Conservation (phyloP, 2,329 filamentous ascomycete genomes). For the Aspergillus sp. region DNA sequence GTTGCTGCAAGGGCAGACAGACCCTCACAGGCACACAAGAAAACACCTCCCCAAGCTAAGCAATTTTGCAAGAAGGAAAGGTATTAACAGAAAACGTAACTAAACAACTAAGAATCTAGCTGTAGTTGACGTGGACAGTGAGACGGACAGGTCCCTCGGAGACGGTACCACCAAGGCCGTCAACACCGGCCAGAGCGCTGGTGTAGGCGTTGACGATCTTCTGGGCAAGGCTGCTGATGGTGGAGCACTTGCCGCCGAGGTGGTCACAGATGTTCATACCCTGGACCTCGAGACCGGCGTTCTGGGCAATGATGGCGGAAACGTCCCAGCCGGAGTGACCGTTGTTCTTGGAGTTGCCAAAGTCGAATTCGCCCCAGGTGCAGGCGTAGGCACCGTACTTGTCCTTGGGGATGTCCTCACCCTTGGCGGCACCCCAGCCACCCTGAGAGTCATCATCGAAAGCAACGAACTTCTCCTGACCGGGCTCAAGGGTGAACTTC, state of each 20-base stretch:
- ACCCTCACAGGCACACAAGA: neutral
- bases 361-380: slow-evolving; percentile 40
- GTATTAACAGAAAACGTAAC: slow-evolving; percentile 1
- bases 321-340: slow-evolving; percentile 36
- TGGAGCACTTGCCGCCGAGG: slow-evolving; percentile 23
- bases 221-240: slow-evolving; percentile 18
- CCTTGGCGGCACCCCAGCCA: slow-evolving; percentile 28
- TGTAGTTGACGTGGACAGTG: slow-evolving; percentile 25
- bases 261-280: slow-evolving; percentile 35
- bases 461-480: slow-evolving; percentile 31
- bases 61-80: neutral
- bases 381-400: slow-evolving; percentile 26
- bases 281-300: slow-evolving; percentile 20
- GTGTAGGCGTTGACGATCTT: slow-evolving; percentile 30
- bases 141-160: slow-evolving; percentile 26
- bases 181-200: slow-evolving; percentile 17
- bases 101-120: slow-evolving; percentile 7
- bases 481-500: slow-evolving; percentile 24
- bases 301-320: slow-evolving; percentile 33
- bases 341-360: slow-evolving; percentile 26
- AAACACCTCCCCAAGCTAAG: neutral
- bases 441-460: slow-evolving; percentile 33
- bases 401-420: slow-evolving; percentile 21
- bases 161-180: slow-evolving; percentile 26
- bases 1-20: neutral